Evolutionary conservation across 108 stramenopile genomes (phyloP).

Genomic region (Mediolabrus comicus): DNA sequence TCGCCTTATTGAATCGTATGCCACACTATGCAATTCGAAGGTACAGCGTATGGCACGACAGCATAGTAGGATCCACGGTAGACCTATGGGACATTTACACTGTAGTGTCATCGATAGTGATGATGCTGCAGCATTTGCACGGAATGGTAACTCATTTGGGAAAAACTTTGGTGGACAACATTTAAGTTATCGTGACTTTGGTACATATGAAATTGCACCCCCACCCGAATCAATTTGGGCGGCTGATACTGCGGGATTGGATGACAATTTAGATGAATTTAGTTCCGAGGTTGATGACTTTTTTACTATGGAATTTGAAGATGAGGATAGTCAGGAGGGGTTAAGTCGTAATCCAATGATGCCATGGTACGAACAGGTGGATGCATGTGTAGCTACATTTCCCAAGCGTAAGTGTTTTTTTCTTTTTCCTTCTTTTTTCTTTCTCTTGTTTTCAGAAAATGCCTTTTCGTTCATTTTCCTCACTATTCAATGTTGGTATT

Average conservation of each 20-base stretch:
- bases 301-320: conserved; percentile 58
- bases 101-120: conserved; percentile 84
- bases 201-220: conserved; percentile 82
- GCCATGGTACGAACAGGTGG: conserved; percentile 87
- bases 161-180: conserved; percentile 74
- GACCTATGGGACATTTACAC: conserved; percentile 81
- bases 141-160: conserved; percentile 85
- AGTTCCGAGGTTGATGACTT: conserved; percentile 43
- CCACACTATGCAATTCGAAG: conserved; percentile 53
- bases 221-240: conserved; percentile 75
- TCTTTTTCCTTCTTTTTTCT: background rate
- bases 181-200: conserved; percentile 74
- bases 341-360: conserved; percentile 69
- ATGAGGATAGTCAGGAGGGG: conserved; percentile 50
- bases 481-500: conserved; percentile 74
- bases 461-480: conserved; percentile 44
- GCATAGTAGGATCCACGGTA: conserved; percentile 52
- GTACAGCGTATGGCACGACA: conserved; percentile 68
- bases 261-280: conserved; percentile 25
- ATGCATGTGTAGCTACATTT: conserved; percentile 74
- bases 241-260: conserved; percentile 21
- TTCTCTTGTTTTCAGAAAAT: background rate
- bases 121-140: conserved; percentile 79
- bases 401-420: conserved; percentile 27
- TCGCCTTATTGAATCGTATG: conserved; percentile 63